Evolutionary conservation across 2,329 filamentous ascomycete genomes (phyloP), one percentile per base, ranked within the genome.

Genomic region (Fusarium sp.): DNA sequence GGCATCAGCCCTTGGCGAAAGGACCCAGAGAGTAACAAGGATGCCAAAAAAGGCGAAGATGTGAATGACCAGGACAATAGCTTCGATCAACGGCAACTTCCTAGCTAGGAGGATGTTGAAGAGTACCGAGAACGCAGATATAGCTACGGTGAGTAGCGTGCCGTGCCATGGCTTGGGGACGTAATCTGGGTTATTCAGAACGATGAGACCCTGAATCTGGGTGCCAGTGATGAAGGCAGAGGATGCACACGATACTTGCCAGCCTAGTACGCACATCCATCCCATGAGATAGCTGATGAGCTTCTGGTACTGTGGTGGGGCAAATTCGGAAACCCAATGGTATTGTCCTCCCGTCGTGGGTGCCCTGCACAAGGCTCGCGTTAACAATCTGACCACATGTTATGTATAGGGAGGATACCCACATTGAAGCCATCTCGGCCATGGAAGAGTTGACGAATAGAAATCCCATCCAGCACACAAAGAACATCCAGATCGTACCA

Each of bases 261-360:
- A 86, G 25, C 81, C 82, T 1, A 83, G 76, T 1, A 83, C 79
- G 6, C 79, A 82, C 67, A 84, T 79, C 84, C 83, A 85, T 8
- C 83, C 83, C 76, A 75, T 76, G n/a, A 86, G 74, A 71, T 89
- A 90, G 65, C 84, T 87, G 3, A 88, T 77, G 34, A 85, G 82
- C 60, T 85, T 87, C 70, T 88, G 85, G 54, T 82, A 80, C 46
- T 78, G 76, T 1, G 76, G 78, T 0, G 86, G 83, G 1, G 85
- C 82, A 63, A 88, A 87, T 57, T 87, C 85, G 2, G 83, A 87
- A 2, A 88, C 85, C 86, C 86, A 88, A 68, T 88, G 85, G 66
- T 88, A 89, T 70, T 89, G 87, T 4, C 87, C 87, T 24, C 87
- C 87, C 8, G 83, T 83, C 0, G 86, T 89, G 0, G 87, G 87